A percentile compares a stretch with the other conserved stretches of the same genome.
Evolutionary conservation across 1,284 basidiomycete species (phyloP).

Genomic region (Meripilus lineatus): DNA sequence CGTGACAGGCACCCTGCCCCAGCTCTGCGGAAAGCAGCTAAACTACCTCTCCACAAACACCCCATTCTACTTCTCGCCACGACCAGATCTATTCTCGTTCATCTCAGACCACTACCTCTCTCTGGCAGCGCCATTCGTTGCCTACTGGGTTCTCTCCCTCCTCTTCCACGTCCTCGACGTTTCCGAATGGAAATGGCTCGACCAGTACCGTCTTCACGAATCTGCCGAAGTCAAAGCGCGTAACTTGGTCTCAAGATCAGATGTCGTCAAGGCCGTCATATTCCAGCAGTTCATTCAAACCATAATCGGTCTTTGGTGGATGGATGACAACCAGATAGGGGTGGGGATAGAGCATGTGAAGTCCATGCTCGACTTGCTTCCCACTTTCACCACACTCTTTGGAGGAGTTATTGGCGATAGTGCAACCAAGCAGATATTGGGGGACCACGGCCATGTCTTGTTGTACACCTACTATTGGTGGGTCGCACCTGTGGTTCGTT

Average conservation of each 20-base stretch:
- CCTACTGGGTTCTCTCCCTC: slow-evolving; percentile 86
- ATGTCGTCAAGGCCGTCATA: slow-evolving; percentile 79
- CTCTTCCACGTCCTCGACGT: slow-evolving; percentile 83
- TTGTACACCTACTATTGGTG: slow-evolving; percentile 91
- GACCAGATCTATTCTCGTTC: slow-evolving; percentile 15
- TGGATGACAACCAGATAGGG: slow-evolving; percentile 49
- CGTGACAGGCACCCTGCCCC: no score
- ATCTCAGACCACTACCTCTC: slow-evolving; percentile 68
- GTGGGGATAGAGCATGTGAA: slow-evolving; percentile 47
- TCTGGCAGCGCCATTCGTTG: slow-evolving; percentile 70
- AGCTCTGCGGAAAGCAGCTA: no score
- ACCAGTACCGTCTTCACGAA: slow-evolving; percentile 87
- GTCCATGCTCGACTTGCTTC: slow-evolving; percentile 38
- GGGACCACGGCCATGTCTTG: slow-evolving; percentile 43
- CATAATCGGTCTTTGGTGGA: slow-evolving; percentile 62
- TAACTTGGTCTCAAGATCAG: slow-evolving; percentile 69
- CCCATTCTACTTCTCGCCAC: slow-evolving; percentile 24
- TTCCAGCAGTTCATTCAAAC: slow-evolving; percentile 89
- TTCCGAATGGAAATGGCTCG: slow-evolving; percentile 72
- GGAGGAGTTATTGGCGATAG: slow-evolving; percentile 35
- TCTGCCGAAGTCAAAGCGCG: slow-evolving; percentile 72
- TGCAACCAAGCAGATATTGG: slow-evolving; percentile 26
- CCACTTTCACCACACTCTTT: slow-evolving; percentile 39
- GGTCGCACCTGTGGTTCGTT: slow-evolving; percentile 76
- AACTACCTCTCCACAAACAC: slow-evolving; percentile 20